A percentile compares a stretch with the other conserved stretches of the same genome.
These are phyloP conservation scores for Corinectria fuckeliana DNA, from an alignment of 2,329 filamentous ascomycete genomes.

Conservation along the genomic window DNA sequence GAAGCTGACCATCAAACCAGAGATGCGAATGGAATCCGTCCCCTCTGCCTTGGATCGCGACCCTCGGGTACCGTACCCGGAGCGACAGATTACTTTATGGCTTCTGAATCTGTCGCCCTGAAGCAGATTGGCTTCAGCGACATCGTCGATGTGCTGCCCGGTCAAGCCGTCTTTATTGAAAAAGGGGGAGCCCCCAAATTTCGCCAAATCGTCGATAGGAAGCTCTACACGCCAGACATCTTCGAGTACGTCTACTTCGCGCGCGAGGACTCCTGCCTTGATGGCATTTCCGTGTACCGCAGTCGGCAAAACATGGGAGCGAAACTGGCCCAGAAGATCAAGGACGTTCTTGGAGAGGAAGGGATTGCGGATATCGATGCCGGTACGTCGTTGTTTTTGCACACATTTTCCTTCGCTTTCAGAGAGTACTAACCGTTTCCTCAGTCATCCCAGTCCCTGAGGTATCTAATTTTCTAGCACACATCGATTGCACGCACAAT, in stretches of 20 bases:
- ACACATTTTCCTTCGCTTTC: too few relatives aligned
- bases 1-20: slow-evolving; percentile 63
- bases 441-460: slow-evolving; percentile 75
- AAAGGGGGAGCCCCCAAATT: slow-evolving; percentile 79
- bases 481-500: too few relatives aligned
- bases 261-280: slow-evolving; percentile 80
- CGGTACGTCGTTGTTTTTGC: too few relatives aligned
- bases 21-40: slow-evolving; percentile 72
- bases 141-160: slow-evolving; percentile 79
- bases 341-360: slow-evolving; percentile 70
- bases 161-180: slow-evolving; percentile 83
- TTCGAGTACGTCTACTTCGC: slow-evolving; percentile 75
- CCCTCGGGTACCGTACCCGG: slow-evolving; percentile 66
- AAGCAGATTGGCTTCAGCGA: slow-evolving; percentile 82
- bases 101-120: slow-evolving; percentile 86
- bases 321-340: slow-evolving; percentile 77
- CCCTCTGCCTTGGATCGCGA: slow-evolving; percentile 78
- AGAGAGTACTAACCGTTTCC: slow-evolving; percentile 16
- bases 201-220: slow-evolving; percentile 72
- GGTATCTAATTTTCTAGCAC: slow-evolving; percentile 29
- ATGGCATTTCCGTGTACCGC: slow-evolving; percentile 86
- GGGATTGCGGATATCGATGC: slow-evolving; percentile 79
- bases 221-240: slow-evolving; percentile 77
- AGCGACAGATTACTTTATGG: slow-evolving; percentile 86
- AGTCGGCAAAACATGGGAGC: slow-evolving; percentile 87